Conservation (phyloP, 1,284 basidiomycete genomes). For the Apiotrichum akiyoshidainum region DNA sequence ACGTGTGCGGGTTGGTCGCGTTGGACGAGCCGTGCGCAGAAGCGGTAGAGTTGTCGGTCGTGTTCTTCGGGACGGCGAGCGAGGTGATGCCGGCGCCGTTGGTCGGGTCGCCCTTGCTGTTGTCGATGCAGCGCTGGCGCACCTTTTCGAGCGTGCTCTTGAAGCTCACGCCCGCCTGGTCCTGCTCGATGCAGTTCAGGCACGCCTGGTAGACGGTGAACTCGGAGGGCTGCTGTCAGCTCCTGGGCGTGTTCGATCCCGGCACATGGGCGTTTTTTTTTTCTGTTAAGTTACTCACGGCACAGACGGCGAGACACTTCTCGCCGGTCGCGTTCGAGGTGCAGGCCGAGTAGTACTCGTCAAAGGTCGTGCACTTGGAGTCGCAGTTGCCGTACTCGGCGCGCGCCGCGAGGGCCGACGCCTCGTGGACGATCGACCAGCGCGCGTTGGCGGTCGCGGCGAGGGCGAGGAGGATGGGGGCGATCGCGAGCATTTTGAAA, state of each 20-base stretch:
- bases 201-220: neutral
- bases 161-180: neutral
- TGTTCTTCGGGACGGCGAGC: neutral
- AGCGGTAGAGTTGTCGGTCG: neutral
- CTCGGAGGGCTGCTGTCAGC: neutral
- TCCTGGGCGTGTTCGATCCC: neutral
- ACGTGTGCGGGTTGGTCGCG: no score
- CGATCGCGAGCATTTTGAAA: neutral
- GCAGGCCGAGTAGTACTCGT: neutral
- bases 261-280: no score
- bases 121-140: conserved; percentile 1
- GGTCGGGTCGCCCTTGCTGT: neutral
- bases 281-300: neutral
- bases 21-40: neutral
- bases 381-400: neutral
- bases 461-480: neutral
- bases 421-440: neutral
- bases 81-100: neutral
- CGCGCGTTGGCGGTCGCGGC: neutral
- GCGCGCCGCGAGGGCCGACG: neutral
- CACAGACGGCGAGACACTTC: neutral
- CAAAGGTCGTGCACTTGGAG: neutral
- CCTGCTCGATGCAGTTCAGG: neutral
- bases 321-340: neutral
- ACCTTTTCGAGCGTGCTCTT: conserved; percentile 2